phyloP scores from a whole-genome alignment of 2,329 filamentous ascomycete genomes.

The Curvularia verruculosa region DNA sequence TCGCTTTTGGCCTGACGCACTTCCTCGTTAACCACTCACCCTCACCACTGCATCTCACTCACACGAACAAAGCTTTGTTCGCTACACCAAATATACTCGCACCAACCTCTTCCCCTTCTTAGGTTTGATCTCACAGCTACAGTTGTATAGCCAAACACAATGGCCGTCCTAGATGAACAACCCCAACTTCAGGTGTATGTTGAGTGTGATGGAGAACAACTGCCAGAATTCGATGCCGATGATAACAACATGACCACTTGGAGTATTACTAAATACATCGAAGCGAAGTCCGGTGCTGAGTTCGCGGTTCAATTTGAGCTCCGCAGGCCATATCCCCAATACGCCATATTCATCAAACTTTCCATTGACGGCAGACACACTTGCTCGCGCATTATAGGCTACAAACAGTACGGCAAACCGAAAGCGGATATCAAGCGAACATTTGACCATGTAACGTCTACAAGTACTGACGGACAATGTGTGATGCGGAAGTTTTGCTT shows the following conservation, averaged over 20 bases:
- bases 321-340: neutral
- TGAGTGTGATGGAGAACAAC: conserved; percentile 19
- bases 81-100: neutral
- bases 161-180: conserved; percentile 25
- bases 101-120: neutral
- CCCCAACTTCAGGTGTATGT: conserved; percentile 28
- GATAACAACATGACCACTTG: neutral
- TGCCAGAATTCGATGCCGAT: conserved; percentile 39
- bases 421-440: neutral
- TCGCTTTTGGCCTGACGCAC: neutral
- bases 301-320: conserved; percentile 24
- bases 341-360: neutral
- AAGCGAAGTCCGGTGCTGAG: conserved; percentile 31
- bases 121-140: neutral
- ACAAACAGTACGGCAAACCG: neutral
- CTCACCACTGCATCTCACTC: neutral
- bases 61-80: too few relatives aligned
- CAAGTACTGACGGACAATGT: neutral
- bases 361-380: neutral
- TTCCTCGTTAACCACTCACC: neutral
- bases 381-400: neutral
- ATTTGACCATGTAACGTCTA: neutral
- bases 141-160: conserved; percentile 4
- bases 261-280: conserved; percentile 39
- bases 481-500: conserved; percentile 30